Base-by-base conservation (phyloP, 2,329 filamentous ascomycete species). In the Hypomyces perniciosus region DNA sequence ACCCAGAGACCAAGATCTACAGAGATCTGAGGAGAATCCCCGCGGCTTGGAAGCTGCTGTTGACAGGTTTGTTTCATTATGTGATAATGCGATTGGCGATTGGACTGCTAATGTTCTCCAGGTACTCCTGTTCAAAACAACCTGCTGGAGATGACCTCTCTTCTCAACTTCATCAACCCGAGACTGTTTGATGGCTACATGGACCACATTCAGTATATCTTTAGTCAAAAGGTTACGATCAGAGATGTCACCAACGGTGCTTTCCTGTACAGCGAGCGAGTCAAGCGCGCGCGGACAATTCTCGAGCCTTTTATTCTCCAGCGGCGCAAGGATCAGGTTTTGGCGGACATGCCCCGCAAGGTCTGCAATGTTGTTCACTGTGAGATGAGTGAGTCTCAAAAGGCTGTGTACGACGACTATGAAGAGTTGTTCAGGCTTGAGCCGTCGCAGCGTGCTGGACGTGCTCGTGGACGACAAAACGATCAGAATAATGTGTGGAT, bases 81-180 rank as follows among this genome's bases (percentile, higher is more conserved):
- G 8, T 9, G 26, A 44, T 30, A 39, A 10, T 37, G 7, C 5
- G 8, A 20, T 12, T 4, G 10, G 33, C 9, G 20, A 31, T 46
- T 12, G 4, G 29, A 27, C n/a, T 30, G 30, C 59, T 68, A 38
- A 65, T 39, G 29, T 5, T n/a, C 34, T 28, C 89, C 85, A 29
- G 93, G 93, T 39, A 99, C 93, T 0, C 93, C 93, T 0, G 78
- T 99, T 2, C 89, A 95, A 66, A 95, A 99, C 71, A 97, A 97
- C 65, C 75, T 99, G 20, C 85, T 92, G 63, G 93, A 99, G 70
- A 81, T 99, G 61, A 86, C 90, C 38, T 88, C 90, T 2, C 80
- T 99, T 10, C 79, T 99, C 9, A 89, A 86, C n/a, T 97, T 99
- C 64, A 90, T 99, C 61, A 86, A 97, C 68, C 93, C 93, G 0